phyloP scores from a whole-genome alignment of 345 rosid genomes.

The Diplotaxis tenuifolia region DNA sequence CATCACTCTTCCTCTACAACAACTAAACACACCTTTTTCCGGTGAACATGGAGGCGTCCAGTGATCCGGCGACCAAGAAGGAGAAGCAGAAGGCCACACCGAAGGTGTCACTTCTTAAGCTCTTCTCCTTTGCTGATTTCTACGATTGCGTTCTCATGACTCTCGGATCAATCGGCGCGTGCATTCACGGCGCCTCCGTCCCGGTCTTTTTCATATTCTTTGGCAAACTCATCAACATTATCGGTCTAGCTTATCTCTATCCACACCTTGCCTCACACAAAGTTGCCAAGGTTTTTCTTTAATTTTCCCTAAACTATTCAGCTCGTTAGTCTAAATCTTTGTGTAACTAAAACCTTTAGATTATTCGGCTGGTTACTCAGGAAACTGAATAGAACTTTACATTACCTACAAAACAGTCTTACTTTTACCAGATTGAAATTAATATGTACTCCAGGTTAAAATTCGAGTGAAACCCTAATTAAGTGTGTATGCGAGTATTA shows the following conservation, averaged over 20 bases:
- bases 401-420: background rate
- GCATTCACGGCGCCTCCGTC: constrained; percentile 86
- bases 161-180: constrained; percentile 86
- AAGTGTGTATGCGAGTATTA: background rate
- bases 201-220: constrained; percentile 93
- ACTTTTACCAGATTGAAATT: background rate
- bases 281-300: constrained; percentile 76
- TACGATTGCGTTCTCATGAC: constrained; percentile 75
- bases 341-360: background rate
- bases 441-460: background rate
- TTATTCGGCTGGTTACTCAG: constrained; percentile 1
- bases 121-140: constrained; percentile 81
- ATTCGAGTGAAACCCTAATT: background rate
- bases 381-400: background rate
- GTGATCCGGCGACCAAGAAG: constrained; percentile 30
- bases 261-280: constrained; percentile 75
- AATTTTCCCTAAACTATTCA: background rate
- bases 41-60: constrained; percentile 35
- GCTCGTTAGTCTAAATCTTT: background rate
- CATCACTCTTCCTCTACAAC: background rate
- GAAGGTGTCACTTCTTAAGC: constrained; percentile 59
- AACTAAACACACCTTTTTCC: background rate
- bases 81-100: constrained; percentile 19
- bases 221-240: constrained; percentile 71
- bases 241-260: constrained; percentile 76